Base-by-base conservation (phyloP, 2,329 filamentous ascomycete species). In the Spiromastix sp. region DNA sequence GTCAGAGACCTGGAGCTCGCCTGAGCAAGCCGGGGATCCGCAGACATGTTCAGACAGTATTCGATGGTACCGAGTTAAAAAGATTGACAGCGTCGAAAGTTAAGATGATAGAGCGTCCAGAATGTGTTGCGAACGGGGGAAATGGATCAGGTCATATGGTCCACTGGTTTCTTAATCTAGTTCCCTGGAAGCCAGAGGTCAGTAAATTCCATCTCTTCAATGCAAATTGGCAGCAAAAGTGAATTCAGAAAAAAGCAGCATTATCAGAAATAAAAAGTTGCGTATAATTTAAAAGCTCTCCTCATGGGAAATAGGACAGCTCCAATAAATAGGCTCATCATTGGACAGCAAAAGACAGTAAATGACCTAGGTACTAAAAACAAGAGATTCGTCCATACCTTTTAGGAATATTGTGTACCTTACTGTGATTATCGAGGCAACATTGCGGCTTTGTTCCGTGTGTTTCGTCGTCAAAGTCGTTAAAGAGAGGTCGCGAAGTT, bases 11-110 rank as follows among this genome's bases (percentile, higher is more conserved):
- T 60, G 44, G 64, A 62, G 42, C 63, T 59, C 33, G 59, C 59
- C 44, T 66, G 64, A 43, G 62, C 62, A 41, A 68, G 60, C 42
- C 71, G 63, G 37, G 72, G 71, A 45, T 70, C 67, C 48, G 63
- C 54, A 38, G 66, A 59, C 67, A 71, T 68, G 41, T 35, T 59
- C n/a, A n/a, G n/a, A n/a, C n/a, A n/a, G n/a, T n/a, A n/a, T n/a
- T n/a, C n/a, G n/a, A n/a, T n/a, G n/a, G n/a, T n/a, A n/a, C n/a
- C n/a, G n/a, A n/a, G n/a, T n/a, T n/a, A n/a, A n/a, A n/a, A n/a
- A n/a, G n/a, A n/a, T n/a, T n/a, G n/a, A n/a, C n/a, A n/a, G n/a
- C n/a, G n/a, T n/a, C n/a, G n/a, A n/a, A n/a, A n/a, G n/a, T n/a
- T n/a, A n/a, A n/a, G n/a, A n/a, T n/a, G n/a, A n/a, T n/a, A n/a